Percentiles rank a stretch among this genome's conserved stretches.
These are phyloP conservation scores for Hypomyces perniciosus DNA, from an alignment of 2,329 filamentous ascomycete species.

Conservation along the genomic window DNA sequence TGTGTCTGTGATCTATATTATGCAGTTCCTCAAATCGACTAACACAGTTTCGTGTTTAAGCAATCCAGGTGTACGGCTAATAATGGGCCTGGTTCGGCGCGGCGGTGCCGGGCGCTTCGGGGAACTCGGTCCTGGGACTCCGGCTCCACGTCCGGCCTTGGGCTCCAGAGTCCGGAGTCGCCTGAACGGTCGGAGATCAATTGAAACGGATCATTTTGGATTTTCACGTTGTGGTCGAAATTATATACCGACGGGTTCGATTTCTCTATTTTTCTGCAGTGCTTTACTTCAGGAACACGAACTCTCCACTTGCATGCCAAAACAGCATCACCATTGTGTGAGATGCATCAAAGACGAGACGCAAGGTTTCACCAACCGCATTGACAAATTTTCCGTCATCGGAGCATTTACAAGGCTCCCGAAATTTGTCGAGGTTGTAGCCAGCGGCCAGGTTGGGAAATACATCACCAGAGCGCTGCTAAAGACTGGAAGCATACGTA, in stretches of 20 bases:
- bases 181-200: no score
- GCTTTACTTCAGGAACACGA: no score
- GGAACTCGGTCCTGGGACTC: background rate
- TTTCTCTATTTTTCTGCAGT: background rate
- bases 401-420: slow-evolving; percentile 23
- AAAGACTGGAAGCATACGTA: slow-evolving; percentile 39
- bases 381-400: slow-evolving; percentile 41
- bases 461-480: slow-evolving; percentile 38
- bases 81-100: no score
- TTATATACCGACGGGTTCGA: background rate
- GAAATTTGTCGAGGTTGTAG: background rate
- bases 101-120: background rate
- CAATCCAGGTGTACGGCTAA: background rate
- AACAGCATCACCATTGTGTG: background rate
- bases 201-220: no score
- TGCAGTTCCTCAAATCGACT: background rate
- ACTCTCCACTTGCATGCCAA: no score
- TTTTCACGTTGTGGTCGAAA: no score
- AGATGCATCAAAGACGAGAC: slow-evolving; percentile 31
- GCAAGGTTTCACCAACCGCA: slow-evolving; percentile 32
- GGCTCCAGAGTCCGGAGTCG: no score
- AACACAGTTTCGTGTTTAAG: slow-evolving; percentile 4
- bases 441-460: slow-evolving; percentile 34
- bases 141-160: no score
- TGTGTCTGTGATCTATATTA: background rate